Evolutionary conservation across 306 rosid species (phyloP), one percentile per base, ranked within the genome.

Genomic region (Casuarina cunninghamiana): DNA sequence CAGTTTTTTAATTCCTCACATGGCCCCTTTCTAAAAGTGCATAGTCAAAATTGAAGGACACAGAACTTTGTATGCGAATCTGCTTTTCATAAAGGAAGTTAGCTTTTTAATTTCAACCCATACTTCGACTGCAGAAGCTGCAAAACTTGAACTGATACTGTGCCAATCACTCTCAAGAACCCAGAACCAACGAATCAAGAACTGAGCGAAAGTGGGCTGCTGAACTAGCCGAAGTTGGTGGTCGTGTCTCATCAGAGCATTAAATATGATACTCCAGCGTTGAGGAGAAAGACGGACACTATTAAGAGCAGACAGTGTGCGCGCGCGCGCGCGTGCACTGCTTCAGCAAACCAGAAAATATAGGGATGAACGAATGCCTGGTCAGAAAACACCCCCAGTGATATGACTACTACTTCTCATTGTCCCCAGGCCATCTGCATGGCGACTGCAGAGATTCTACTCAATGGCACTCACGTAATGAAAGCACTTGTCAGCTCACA

Each of bases 381-480:
- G 32, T 1, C 32, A 26, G 32, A 26, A 26, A 26, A 26, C 32
- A 26, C 32, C 32, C 32, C 32, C 32, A 26, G 32, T 26, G 32
- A 26, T 26, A 26, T 26, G 32, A 26, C 32, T 26, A 26, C 32
- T 26, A 26, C 32, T 26, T 26, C 32, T 26, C 32, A 26, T 26
- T 26, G 32, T 26, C 32, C 32, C 60, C 35, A 44, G 12, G 37
- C 67, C 41, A 62, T 42, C 3, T 83, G 79, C 84, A 79, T 84
- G 82, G 82, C 44, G 50, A n/a, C 71, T 0, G 68, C 10, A 41
- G 1, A 7, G 71, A 6, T 13, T 41, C 76, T 72, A 61, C 57
- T 58, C 53, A 82, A 66, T 66, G 67, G 15, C 82, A 53, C 75
- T 57, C 73, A 86, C 76, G 86, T 77, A 80, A 77, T 71, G 78